phyloP scores from a whole-genome alignment of 306 rosid genomes.

The Quercus berberidifolia region DNA sequence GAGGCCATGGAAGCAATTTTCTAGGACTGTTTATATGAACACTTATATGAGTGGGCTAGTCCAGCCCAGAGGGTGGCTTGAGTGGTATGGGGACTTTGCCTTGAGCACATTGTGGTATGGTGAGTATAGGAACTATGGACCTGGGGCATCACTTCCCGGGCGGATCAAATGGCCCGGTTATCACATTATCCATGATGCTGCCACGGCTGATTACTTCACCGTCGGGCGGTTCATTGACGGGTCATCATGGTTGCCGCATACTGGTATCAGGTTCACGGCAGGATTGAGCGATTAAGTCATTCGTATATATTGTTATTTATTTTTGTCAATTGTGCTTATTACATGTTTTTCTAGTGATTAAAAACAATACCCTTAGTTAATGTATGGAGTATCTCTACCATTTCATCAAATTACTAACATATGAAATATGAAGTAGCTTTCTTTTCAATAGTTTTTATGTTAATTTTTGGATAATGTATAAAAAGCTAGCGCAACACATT shows the following conservation, averaged over 20 bases:
- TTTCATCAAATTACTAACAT: too few species aligned
- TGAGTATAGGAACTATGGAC: slow-evolving; percentile 69
- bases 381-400: too few species aligned
- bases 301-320: not conserved
- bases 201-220: slow-evolving; percentile 45
- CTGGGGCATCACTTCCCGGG: slow-evolving; percentile 38
- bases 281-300: slow-evolving; percentile 41
- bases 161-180: slow-evolving; percentile 75
- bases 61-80: slow-evolving; percentile 84
- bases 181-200: slow-evolving; percentile 49
- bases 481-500: too few species aligned
- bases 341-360: too few species aligned
- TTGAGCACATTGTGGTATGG: slow-evolving; percentile 80
- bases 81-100: slow-evolving; percentile 78
- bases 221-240: slow-evolving; percentile 57
- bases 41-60: slow-evolving; percentile 70
- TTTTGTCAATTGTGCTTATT: too few species aligned
- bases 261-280: slow-evolving; percentile 55
- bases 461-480: too few species aligned
- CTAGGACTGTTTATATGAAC: slow-evolving; percentile 69
- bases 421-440: too few species aligned
- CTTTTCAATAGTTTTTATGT: too few species aligned
- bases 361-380: too few species aligned
- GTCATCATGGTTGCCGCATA: slow-evolving; percentile 57
- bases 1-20: slow-evolving; percentile 73